Evolutionary conservation across 371 early-diverging fungal species (phyloP).

Genomic region (Syncephalastrum contaminatum): DNA sequence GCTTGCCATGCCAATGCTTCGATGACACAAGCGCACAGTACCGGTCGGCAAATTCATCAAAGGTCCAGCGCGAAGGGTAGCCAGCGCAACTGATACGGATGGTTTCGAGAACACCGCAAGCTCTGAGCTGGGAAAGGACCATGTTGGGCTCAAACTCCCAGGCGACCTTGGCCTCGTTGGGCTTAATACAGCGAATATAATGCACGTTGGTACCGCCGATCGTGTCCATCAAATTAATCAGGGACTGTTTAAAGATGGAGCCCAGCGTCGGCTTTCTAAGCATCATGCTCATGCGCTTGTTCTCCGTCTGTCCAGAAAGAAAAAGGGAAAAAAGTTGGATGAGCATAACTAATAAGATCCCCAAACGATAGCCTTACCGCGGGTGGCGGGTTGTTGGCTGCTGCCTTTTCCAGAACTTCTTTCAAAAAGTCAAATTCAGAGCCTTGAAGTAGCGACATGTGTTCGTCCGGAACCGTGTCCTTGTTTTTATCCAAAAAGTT

Average conservation of each 20-base stretch:
- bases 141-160: conserved; percentile 88
- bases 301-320: conserved; percentile 15
- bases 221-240: conserved; percentile 91
- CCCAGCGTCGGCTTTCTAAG: conserved; percentile 85
- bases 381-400: conserved; percentile 44
- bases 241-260: conserved; percentile 74
- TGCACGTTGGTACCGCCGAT: conserved; percentile 90
- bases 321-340: not conserved
- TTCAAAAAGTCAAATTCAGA: conserved; percentile 73
- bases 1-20: conserved; percentile 58
- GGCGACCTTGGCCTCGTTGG: conserved; percentile 89
- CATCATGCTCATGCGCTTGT: conserved; percentile 54
- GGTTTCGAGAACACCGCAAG: conserved; percentile 99
- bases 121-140: conserved; percentile 94
- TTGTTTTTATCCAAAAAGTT: conserved; percentile 99
- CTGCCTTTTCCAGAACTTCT: conserved; percentile 66
- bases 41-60: conserved; percentile 90
- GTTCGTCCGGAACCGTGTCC: conserved; percentile 96
- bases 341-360: conserved; percentile 1
- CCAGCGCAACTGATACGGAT: conserved; percentile 98
- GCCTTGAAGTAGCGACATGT: conserved; percentile 70
- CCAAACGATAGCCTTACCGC: too few relatives aligned
- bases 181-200: conserved; percentile 98
- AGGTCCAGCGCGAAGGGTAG: conserved; percentile 93
- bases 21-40: conserved; percentile 85